Base-by-base conservation (phyloP, 2,329 filamentous ascomycete genomes). In the Stemphylium lycopersici region DNA sequence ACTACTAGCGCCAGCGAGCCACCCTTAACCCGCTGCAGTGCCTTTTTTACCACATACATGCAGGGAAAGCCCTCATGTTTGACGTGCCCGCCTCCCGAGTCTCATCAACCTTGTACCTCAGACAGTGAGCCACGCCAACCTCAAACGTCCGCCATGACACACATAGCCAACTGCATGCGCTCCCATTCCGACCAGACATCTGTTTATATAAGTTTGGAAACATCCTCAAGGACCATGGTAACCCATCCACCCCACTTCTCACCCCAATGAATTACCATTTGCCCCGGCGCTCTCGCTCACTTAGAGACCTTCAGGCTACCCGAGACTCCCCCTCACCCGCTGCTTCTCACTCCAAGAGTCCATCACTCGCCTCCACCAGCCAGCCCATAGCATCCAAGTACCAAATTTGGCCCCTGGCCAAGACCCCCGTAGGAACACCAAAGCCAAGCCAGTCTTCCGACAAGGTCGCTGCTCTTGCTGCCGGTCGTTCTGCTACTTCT, bases 101-200 rank as follows among this genome's bases (percentile, higher is more conserved):
- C 72, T 75, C 73, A 75, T 55, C 69, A 73, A 71, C 73, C 70
- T 72, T 71, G 72, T 59, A 63, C 58, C 61, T 65, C 61, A 66
- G 60, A 71, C 68, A 67, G 64, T 68, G 67, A 72, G 63, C 70
- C 63, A 72, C 68, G 57, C 65, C 62, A 63, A 61, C 64, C 65
- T 72, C 70, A 75, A 72, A 73, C 70, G 53, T 40, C 63, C 47
- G 61, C 68, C 70, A 76, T 77, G 74, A 71, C 73, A 74, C 75
- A 77, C 70, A 77, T 77, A 64, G 73, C 75, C 68, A 75, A 74
- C 71, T 76, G 74, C 71, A 75, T 77, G 61, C 71, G 75, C 48
- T 68, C 61, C 38, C 66, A 66, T 47, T 64, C 66, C 62, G 64
- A 69, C 50, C 70, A 62, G 53, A 63, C 66, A 46, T 64, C 65